Conservation (phyloP, 2,329 filamentous ascomycete genomes). For the Hypoxylon sp. region DNA sequence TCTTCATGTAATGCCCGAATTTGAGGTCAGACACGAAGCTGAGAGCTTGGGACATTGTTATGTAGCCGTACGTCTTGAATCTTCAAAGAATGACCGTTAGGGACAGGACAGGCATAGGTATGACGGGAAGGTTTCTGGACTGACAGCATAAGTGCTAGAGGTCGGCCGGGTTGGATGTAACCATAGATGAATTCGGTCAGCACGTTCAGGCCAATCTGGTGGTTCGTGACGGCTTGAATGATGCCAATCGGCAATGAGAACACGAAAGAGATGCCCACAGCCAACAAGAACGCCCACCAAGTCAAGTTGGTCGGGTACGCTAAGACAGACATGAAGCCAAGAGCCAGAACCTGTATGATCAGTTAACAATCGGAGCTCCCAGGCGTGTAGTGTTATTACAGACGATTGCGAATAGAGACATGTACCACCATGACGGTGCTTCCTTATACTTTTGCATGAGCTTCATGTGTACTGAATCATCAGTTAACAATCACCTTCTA, state of each 20-base stretch:
- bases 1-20: conserved; percentile 80
- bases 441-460: conserved; percentile 73
- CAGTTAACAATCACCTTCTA: conserved; percentile 12
- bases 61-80: conserved; percentile 73
- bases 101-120: not conserved
- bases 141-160: conserved; percentile 79
- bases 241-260: conserved; percentile 78
- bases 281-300: conserved; percentile 79
- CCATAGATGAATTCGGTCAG: conserved; percentile 80
- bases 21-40: conserved; percentile 76
- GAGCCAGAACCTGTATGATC: conserved; percentile 60
- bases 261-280: conserved; percentile 71
- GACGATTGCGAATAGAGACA: conserved; percentile 67
- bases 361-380: conserved; percentile 19
- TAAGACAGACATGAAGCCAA: conserved; percentile 67
- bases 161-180: conserved; percentile 79
- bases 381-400: conserved; percentile 45
- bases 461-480: conserved; percentile 64
- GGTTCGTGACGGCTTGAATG: conserved; percentile 77
- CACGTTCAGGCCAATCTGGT: conserved; percentile 79
- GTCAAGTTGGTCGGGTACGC: conserved; percentile 75
- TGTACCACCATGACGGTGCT: conserved; percentile 74
- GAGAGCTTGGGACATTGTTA: conserved; percentile 74
- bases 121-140: conserved; percentile 29
- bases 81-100: conserved; percentile 52